These are phyloP conservation scores for Aspergillus ostianus DNA, from an alignment of 495 filamentous ascomycete species.

Conservation along the genomic window DNA sequence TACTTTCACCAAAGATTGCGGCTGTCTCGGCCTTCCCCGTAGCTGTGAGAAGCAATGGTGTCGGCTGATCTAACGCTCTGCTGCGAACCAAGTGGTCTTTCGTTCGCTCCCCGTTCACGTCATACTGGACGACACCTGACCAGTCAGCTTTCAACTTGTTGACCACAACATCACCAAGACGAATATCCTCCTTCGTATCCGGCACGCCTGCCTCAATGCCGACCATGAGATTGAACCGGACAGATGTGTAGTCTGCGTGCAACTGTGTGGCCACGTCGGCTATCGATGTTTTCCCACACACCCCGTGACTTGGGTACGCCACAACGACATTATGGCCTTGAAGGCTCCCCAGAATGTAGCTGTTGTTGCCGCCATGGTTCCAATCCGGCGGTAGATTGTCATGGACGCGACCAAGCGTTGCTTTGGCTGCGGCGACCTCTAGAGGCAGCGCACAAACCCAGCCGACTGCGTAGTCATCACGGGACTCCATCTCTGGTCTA, in stretches of 20 bases:
- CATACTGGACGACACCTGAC: conserved; percentile 28
- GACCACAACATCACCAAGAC: conserved; percentile 36
- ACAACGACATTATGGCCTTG: conserved; percentile 42
- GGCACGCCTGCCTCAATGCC: conserved; percentile 45
- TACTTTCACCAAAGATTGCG: conserved; percentile 15
- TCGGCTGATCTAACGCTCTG: conserved; percentile 27
- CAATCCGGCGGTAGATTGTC: conserved; percentile 20
- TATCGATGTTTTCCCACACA: conserved; percentile 29
- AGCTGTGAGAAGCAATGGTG: conserved; percentile 28
- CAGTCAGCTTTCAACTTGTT: conserved; percentile 21
- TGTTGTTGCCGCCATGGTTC: conserved; percentile 20
- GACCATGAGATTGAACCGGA: conserved; percentile 39
- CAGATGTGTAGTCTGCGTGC: conserved; percentile 29
- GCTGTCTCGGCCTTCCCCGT: conserved; percentile 25
- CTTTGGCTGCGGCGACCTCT: conserved; percentile 31
- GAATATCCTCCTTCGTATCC: conserved; percentile 27
- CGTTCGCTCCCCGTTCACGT: conserved; percentile 13
- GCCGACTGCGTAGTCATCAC: conserved; percentile 29
- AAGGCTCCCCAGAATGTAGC: conserved; percentile 25
- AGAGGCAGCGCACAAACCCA: conserved; percentile 32
- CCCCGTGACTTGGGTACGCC: conserved; percentile 24
- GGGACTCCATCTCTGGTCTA: conserved; percentile 18
- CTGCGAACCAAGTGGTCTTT: conserved; percentile 23
- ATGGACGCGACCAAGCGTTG: conserved; percentile 30
- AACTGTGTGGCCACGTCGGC: conserved; percentile 31